Base-by-base conservation (phyloP, 2,329 filamentous ascomycete genomes). In the Taxawa tesnikishii region DNA sequence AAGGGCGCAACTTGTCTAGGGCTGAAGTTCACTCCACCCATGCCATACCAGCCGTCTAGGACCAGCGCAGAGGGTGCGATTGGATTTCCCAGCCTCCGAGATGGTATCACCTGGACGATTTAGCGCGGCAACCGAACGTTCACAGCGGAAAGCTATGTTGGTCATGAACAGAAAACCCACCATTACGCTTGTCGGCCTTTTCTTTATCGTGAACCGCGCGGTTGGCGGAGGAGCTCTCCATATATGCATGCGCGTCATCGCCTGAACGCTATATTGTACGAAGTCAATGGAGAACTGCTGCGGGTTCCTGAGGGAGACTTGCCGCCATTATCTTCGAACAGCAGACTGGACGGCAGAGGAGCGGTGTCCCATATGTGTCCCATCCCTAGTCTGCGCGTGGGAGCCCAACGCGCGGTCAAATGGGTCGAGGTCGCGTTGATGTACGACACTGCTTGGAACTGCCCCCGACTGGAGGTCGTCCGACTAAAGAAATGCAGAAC, bases 191-290 rank as follows among this genome's bases (percentile, higher is more conserved):
- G 19, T 23, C n/a, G 19, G 19, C 19, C 8, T 23, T 8, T 8
- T 8, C 8, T 23, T 23, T 28, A 13, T 55, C 59, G 49, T 80
- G 75, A 43, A 81, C 79, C 12, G 74, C 76, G 30, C 74, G 66
- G 51, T 81, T 81, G n/a, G 29, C 64, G 67, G 36, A 81, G 67
- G 34, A 80, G 50, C 47, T 81, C 74, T 29, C 71, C 75, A 45
- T 81, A 79, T 40, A 80, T 67, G 5, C 75, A n/a, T n/a, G n/a
- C n/a, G n/a, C 75, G 11, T 75, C 75, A 43, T 80, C 75, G 3
- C 75, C 74, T 2, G 70, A 74, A 48, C 76, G 69, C 19, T 23
- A n/a, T n/a, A 8, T 23, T 23, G 8, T 8, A 23, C 19, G 19
- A n/a, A 8, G 8, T 8, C 8, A 23, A 23, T 23, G 8, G n/a